Evolutionary conservation across 352 stramenopile species (phyloP), one percentile per base, ranked within the genome.

Genomic region (Aphanomyces stellatus): DNA sequence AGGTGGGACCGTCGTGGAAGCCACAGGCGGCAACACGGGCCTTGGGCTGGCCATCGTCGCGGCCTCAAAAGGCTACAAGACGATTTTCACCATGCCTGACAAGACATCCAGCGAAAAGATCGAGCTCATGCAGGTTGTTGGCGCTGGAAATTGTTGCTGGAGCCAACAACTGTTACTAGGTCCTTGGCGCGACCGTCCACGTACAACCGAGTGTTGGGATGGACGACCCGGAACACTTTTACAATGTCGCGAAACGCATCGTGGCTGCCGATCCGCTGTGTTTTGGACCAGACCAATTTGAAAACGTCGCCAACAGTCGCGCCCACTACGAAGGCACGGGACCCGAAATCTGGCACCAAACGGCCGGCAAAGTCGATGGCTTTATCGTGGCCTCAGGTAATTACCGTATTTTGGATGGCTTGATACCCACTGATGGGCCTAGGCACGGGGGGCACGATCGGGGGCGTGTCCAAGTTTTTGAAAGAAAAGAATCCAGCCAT

Each of bases 371-470:
- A 6, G 75, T 98, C 25, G 90, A 98, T 62, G 92, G 95, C 31
- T 91, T 99, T 31, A 75, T 98, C 6, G 80, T 82, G n/a, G 94
- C 93, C 0, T 80, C 84, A 0, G 83, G 85, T 4, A 70, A n/a
- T n/a, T 46, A 28, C 1, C 27, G n/a, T 13, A 46, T 49, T 17
- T 13, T n/a, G 13, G 24, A 62, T 15, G 22, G 3, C 37, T 63
- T 8, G 2, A 30, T 33, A 43, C 22, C 30, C 8, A 15, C 28
- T 27, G 22, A 48, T 25, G 10, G 2, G 11, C 19, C 15, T 28
- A 76, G 84, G 87, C 19, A 99, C 96, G 1, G 94, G 93, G 0
- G 96, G 96, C 34, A 98, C 94, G 2, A 80, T 99, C 24, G 88
- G 91, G 0, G 96, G 95, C 53, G 82, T 82, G 69, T 96, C 88